Evolutionary conservation across 192 early-diverging fungal genomes (phyloP).

Genomic region (Helicostylum pulchrum): DNA sequence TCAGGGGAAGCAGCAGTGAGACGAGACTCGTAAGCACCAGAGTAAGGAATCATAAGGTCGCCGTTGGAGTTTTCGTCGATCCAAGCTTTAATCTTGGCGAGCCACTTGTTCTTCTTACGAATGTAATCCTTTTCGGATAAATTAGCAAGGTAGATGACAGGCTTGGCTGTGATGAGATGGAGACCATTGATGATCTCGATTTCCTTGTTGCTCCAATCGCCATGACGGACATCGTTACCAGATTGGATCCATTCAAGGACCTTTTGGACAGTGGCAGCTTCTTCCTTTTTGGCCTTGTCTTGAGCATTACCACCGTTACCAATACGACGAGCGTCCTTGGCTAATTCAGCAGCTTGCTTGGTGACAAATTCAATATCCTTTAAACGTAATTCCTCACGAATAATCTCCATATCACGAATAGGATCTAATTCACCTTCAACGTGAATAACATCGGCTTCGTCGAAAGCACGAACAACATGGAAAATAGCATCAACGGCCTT

Average conservation of each 20-base stretch:
- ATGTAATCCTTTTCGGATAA: constrained; percentile 85
- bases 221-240: constrained; percentile 82
- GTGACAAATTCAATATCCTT: constrained; percentile 85
- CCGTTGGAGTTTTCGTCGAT: constrained; percentile 89
- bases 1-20: constrained; percentile 39
- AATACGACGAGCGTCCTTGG: constrained; percentile 63
- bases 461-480: constrained; percentile 87
- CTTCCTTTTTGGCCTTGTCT: constrained; percentile 91
- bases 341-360: constrained; percentile 68
- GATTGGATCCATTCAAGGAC: constrained; percentile 74
- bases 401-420: constrained; percentile 88
- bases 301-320: constrained; percentile 75
- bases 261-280: constrained; percentile 65
- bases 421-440: constrained; percentile 90
- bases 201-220: constrained; percentile 90
- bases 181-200: constrained; percentile 83
- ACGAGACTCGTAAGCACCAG: constrained; percentile 71
- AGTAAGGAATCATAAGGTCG: constrained; percentile 89
- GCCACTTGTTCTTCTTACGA: constrained; percentile 85
- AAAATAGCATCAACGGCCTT: constrained; percentile 81
- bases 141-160: constrained; percentile 93
- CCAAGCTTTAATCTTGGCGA: constrained; percentile 89
- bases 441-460: constrained; percentile 92
- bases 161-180: constrained; percentile 91
- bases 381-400: constrained; percentile 91